Conservation (phyloP, 1,284 basidiomycete species). For the Spongiforma sp. region DNA sequence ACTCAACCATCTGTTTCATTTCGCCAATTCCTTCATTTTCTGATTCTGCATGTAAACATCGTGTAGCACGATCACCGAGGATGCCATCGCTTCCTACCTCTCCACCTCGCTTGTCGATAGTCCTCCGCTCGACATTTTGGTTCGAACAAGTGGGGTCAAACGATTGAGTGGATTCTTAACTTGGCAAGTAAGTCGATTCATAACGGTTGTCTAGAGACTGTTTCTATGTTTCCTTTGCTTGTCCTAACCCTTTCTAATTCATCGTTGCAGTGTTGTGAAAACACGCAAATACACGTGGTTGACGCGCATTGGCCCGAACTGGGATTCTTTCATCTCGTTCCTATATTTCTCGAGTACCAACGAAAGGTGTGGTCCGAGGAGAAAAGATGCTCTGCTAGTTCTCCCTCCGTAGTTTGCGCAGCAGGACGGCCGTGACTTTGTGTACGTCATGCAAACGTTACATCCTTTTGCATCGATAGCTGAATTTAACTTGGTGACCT, state of each 20-base stretch:
- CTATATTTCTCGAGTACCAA: conserved; percentile 88
- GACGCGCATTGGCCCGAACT: conserved; percentile 95
- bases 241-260: too few species aligned
- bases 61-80: conserved; percentile 63
- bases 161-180: conserved; percentile 92
- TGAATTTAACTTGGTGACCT: too few species aligned
- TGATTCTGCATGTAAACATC: too few species aligned
- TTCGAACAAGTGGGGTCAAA: conserved; percentile 92
- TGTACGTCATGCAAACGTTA: too few species aligned
- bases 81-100: conserved; percentile 68
- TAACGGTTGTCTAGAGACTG: too few species aligned
- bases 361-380: conserved; percentile 61
- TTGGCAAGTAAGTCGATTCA: conserved; percentile 91
- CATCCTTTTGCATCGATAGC: too few species aligned
- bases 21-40: too few species aligned
- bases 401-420: too few species aligned
- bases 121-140: conserved; percentile 88
- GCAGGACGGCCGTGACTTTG: too few species aligned
- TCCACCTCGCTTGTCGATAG: conserved; percentile 71
- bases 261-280: conserved; percentile 68
- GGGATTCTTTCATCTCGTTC: conserved; percentile 85
- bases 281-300: conserved; percentile 94
- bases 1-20: background rate
- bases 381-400: background rate
- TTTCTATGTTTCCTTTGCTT: too few species aligned